Evolutionary conservation across 176 grass and related monocot genomes (phyloP), one percentile per base, ranked within the genome.

Genomic region (Hordeum marinum): DNA sequence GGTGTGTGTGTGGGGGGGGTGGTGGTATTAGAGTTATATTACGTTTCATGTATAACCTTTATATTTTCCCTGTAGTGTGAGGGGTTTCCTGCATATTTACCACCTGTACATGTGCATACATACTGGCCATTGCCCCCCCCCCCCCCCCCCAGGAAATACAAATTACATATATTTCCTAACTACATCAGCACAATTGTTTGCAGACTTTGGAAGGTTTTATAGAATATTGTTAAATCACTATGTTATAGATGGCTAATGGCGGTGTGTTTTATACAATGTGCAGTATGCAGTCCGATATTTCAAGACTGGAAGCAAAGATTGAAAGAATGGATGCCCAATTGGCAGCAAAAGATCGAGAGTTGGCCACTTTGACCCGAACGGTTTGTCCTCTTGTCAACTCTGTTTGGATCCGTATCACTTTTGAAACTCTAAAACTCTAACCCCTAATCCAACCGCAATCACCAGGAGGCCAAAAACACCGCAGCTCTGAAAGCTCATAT

Each of bases 261-360:
- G 89, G 91, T 8, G 54, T 54, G 17, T 75, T 26, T 54, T 87
- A 67, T 82, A 77, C 57, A 82, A 68, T 79, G 20, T 87, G 89
- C 78, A 95, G 93, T 62, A 92, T 93, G 73, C 95, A 95, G 79
- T 95, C 93, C 62, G 95, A 98, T 77, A 96, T 94, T 63, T 96
- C 90, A 29, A 90, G 97, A 75, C 74, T 99, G 66, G 97, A 99
- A 91, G 91, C 97, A 57, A 99, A 99, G 79, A 89, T 99, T 43
- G 97, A 99, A 91, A 96, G 97, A 67, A 92, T 96, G 89, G 97
- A 99, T 79, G 97, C 94, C 15, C 97, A 99, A 55, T 89, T 96
- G 88, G 88, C 90, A 72, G 79, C 90, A 20, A 99, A 99, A 91
- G 97, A 99, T 91, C 85, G 97, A 63, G 97, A 99, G 82, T 92